Evolutionary conservation across 2,329 filamentous ascomycete species (phyloP).

Genomic region (Graphiopsis chlorocephala): DNA sequence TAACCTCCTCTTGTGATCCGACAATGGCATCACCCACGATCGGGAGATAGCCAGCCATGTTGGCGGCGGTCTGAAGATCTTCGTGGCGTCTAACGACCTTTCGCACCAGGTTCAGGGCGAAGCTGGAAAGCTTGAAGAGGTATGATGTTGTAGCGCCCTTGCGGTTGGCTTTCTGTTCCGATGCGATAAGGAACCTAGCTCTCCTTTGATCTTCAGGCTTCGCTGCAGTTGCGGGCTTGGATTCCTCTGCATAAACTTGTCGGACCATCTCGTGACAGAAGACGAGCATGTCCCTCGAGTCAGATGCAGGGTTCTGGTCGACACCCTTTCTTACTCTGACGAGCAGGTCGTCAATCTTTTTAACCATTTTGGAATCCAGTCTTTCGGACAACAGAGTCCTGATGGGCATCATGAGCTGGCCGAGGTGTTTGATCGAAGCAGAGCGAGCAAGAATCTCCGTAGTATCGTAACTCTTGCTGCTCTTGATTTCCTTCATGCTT

Average conservation of each 20-base stretch:
- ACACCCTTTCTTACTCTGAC: conserved; percentile 79
- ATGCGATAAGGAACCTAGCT: conserved; percentile 74
- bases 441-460: conserved; percentile 89
- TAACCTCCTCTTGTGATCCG: conserved; percentile 85
- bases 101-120: conserved; percentile 82
- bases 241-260: conserved; percentile 61
- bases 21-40: conserved; percentile 85
- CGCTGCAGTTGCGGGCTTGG: conserved; percentile 37
- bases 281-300: conserved; percentile 77
- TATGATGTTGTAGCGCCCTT: conserved; percentile 73
- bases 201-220: conserved; percentile 55
- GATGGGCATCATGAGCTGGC: conserved; percentile 73
- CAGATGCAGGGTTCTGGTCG: conserved; percentile 73
- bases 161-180: conserved; percentile 56
- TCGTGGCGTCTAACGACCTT: conserved; percentile 84
- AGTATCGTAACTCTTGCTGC: conserved; percentile 95
- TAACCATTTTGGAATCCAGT: conserved; percentile 75
- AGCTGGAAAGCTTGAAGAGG: conserved; percentile 81
- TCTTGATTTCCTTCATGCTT: conserved; percentile 97
- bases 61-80: conserved; percentile 71
- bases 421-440: conserved; percentile 70
- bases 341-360: conserved; percentile 87
- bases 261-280: conserved; percentile 96
- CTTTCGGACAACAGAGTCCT: conserved; percentile 78
- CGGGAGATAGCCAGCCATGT: conserved; percentile 81